A percentile compares a stretch with the other conserved stretches of the same genome.
Conservation (phyloP, 495 filamentous ascomycete genomes). For the Neurospora sp. region DNA sequence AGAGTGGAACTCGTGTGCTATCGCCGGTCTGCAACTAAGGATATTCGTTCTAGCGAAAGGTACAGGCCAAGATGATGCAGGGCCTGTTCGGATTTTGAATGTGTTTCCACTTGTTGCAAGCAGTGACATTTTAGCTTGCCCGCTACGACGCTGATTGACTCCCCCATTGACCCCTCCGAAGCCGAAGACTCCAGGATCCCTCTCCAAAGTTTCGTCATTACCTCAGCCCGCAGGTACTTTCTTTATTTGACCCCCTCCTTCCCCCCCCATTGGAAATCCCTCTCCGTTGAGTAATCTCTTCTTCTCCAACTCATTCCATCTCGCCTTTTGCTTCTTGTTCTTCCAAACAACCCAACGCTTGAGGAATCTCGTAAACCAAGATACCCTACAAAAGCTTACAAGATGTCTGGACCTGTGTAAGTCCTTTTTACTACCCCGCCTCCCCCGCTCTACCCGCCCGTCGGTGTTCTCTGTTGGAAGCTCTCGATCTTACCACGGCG, state of each 20-base stretch:
- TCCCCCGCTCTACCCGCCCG: conserved; percentile 14
- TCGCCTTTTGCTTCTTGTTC: background rate
- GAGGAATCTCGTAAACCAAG: conserved; percentile 3
- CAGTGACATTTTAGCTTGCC: conserved; percentile 4
- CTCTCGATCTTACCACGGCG: background rate
- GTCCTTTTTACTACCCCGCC: conserved; percentile 22
- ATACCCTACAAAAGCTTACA: conserved; percentile 9
- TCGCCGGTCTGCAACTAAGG: background rate
- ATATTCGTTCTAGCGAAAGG: background rate
- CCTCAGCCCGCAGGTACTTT: conserved; percentile 5
- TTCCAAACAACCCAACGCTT: conserved; percentile 2
- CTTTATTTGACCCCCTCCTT: conserved; percentile 8
- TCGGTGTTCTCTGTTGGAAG: conserved; percentile 1
- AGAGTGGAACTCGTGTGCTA: background rate
- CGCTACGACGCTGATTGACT: background rate
- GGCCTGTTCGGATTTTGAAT: conserved; percentile 17
- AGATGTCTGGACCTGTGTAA: conserved; percentile 48
- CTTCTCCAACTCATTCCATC: conserved; percentile 2
- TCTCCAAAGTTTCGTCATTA: conserved; percentile 27
- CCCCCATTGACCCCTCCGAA: conserved; percentile 18
- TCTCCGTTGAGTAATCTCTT: conserved; percentile 12
- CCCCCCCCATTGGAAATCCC: conserved; percentile 14
- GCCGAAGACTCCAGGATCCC: conserved; percentile 8
- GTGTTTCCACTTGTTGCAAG: conserved; percentile 6
- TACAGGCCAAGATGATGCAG: conserved; percentile 21